A percentile compares a stretch with the other conserved stretches of the same genome.
Evolutionary conservation across 208 protist species (phyloP).

Genomic region (Trichomonas tenax): DNA sequence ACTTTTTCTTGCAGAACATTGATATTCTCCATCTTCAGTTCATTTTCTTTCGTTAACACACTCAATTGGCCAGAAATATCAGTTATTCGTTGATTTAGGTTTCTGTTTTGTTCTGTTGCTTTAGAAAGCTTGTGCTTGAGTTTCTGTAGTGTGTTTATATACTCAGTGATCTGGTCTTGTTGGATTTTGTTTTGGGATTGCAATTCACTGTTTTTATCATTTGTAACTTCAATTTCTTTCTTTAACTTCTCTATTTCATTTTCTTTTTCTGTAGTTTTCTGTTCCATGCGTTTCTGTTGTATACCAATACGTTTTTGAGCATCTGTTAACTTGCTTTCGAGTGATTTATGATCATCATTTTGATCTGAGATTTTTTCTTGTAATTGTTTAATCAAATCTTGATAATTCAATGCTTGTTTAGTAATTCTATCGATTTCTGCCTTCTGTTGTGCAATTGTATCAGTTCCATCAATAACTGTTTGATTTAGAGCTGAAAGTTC

Average conservation of each 20-base stretch:
- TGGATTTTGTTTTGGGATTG: not conserved
- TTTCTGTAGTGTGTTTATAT: not conserved
- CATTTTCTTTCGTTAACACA: not conserved
- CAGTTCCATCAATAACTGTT: not conserved
- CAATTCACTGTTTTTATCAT: not conserved
- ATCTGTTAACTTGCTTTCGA: not conserved
- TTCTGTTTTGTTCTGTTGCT: not conserved
- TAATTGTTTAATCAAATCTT: not conserved
- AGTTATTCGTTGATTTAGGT: not conserved
- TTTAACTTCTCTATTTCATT: not conserved
- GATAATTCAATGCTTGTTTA: not conserved
- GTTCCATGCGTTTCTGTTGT: not conserved
- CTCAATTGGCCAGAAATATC: not conserved
- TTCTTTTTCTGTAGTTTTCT: not conserved
- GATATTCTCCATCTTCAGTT: not conserved
- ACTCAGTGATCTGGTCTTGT: not conserved
- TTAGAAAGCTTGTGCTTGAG: not conserved
- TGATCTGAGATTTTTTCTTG: not conserved
- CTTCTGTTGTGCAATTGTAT: not conserved
- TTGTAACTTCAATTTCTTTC: not conserved
- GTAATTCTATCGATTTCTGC: not conserved
- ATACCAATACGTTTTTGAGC: not conserved
- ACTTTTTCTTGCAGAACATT: not conserved
- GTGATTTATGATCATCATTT: not conserved
- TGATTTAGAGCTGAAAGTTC: not conserved